phyloP scores from a whole-genome alignment of 2,329 filamentous ascomycete species.

The Aureobasidium leucospermi region DNA sequence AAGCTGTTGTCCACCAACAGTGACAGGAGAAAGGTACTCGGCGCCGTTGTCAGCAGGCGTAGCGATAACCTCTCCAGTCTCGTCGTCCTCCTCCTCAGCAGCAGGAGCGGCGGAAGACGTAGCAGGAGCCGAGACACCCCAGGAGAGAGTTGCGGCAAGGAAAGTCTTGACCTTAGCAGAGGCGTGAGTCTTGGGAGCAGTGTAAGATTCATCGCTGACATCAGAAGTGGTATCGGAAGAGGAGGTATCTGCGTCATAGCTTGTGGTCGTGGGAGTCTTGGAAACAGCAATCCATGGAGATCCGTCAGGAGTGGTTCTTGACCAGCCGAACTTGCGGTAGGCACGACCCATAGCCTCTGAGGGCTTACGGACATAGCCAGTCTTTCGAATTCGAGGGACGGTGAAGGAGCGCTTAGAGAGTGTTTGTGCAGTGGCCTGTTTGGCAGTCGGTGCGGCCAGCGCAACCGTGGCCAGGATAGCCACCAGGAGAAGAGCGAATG shows the following conservation, averaged over 20 bases:
- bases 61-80: constrained; percentile 52
- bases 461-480: constrained; percentile 35
- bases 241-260: background rate
- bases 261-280: background rate
- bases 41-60: constrained; percentile 58
- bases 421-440: constrained; percentile 19
- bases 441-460: constrained; percentile 38
- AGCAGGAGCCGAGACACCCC: background rate
- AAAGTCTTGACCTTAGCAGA: background rate
- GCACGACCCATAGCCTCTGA: constrained; percentile 56
- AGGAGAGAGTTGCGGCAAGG: constrained; percentile 1
- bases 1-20: constrained; percentile 61
- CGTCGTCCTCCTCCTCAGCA: constrained; percentile 15
- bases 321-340: constrained; percentile 56
- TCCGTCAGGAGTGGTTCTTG: constrained; percentile 10
- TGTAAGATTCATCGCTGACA: background rate
- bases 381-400: constrained; percentile 51
- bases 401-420: constrained; percentile 54
- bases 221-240: background rate
- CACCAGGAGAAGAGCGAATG: constrained; percentile 2
- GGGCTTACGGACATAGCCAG: constrained; percentile 51
- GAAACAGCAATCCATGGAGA: background rate
- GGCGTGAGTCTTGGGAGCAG: background rate
- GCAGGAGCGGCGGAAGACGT: background rate
- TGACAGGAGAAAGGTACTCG: constrained; percentile 63